phyloP scores from a whole-genome alignment of 78 protist species.

The Pirum gemmata region DNA sequence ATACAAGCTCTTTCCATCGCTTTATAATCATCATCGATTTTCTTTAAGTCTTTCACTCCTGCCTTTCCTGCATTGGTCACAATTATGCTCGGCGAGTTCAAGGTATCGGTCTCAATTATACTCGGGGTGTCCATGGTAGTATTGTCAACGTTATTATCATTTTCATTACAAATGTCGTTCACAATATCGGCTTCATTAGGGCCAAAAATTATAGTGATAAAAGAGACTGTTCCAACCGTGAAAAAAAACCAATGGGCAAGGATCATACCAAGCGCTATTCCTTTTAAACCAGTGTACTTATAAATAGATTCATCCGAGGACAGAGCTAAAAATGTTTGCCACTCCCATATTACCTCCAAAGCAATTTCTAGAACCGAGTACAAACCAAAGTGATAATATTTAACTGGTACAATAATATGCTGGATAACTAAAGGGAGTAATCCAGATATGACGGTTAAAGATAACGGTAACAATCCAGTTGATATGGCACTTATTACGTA shows the following conservation, averaged over 20 bases:
- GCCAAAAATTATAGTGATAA: too few species aligned
- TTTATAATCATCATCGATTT: too few species aligned
- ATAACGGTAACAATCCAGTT: neutral
- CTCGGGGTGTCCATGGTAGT: too few species aligned
- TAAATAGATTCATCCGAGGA: neutral
- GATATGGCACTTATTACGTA: neutral
- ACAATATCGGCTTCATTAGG: too few species aligned
- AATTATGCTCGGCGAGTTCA: too few species aligned
- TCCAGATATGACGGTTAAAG: neutral
- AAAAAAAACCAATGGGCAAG: neutral
- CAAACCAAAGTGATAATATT: neutral
- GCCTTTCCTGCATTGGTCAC: too few species aligned
- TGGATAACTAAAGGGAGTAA: neutral
- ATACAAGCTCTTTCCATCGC: too few species aligned
- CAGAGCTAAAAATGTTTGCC: neutral
- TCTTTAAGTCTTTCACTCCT: too few species aligned
- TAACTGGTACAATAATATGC: neutral
- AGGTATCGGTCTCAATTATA: too few species aligned
- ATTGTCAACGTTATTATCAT: too few species aligned
- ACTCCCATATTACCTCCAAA: neutral
- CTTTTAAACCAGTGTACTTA: neutral
- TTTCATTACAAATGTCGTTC: too few species aligned
- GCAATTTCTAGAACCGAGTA: neutral
- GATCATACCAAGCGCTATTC: neutral
- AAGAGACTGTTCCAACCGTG: too few species aligned